Conservation (phyloP, 148 eudicot species). For the Cornus controversa region DNA sequence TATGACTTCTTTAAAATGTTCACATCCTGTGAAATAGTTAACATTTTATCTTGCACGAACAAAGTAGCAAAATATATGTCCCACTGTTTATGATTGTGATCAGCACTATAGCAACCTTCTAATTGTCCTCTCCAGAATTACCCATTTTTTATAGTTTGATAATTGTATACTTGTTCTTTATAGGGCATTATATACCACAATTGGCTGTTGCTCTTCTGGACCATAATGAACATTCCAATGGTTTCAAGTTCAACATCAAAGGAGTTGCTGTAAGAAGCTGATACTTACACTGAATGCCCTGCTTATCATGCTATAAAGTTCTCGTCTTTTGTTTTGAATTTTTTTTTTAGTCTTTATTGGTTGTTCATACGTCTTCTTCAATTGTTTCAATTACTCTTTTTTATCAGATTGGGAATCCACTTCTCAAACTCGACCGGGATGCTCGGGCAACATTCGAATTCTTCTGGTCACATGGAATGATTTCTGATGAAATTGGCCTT, state of each 20-base stretch:
- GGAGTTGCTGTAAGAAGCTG: conserved; percentile 72
- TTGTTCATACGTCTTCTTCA: not conserved
- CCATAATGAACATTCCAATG: conserved; percentile 56
- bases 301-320: not conserved
- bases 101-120: too few species aligned
- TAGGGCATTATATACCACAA: conserved; percentile 97
- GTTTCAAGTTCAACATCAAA: conserved; percentile 70
- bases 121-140: not conserved
- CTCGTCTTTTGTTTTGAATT: not conserved
- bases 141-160: not conserved
- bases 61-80: too few species aligned
- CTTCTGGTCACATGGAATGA: conserved; percentile 98
- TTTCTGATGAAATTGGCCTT: conserved; percentile 85
- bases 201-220: conserved; percentile 72
- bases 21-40: too few species aligned
- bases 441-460: conserved; percentile 72
- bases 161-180: not conserved
- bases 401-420: conserved; percentile 87
- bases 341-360: not conserved
- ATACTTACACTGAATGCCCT: not conserved
- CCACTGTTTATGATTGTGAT: too few species aligned
- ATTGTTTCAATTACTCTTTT: not conserved
- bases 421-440: conserved; percentile 87
- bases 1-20: too few species aligned
- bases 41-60: too few species aligned